Percentiles rank a stretch among this genome's conserved stretches.
phyloP scores from a whole-genome alignment of 2,329 filamentous ascomycete species.

The Cytospora paraplurivora region DNA sequence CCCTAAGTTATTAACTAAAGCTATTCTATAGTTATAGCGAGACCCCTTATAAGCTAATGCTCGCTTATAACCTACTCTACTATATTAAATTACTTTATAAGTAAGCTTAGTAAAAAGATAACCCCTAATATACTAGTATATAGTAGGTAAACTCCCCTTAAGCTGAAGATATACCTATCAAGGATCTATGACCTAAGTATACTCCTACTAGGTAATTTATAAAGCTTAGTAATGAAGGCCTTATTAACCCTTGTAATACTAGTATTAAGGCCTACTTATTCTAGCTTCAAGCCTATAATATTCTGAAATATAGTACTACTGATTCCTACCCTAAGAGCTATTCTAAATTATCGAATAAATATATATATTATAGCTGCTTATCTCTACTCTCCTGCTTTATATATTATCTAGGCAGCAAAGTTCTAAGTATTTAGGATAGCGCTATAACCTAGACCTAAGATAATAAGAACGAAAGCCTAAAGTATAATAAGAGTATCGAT shows the following conservation, averaged over 20 bases:
- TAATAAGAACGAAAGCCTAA: slow-evolving; percentile 25
- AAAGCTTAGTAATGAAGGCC: slow-evolving; percentile 1
- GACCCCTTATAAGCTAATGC: neutral
- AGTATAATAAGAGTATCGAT: slow-evolving; percentile 6
- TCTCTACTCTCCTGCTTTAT: slow-evolving; percentile 26
- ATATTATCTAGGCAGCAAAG: slow-evolving; percentile 31
- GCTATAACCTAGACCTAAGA: slow-evolving; percentile 30
- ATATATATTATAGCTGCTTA: slow-evolving; percentile 25
- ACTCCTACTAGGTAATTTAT: neutral
- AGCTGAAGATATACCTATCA: slow-evolving; percentile 1
- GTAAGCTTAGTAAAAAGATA: slow-evolving; percentile 8
- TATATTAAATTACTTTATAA: slow-evolving; percentile 10
- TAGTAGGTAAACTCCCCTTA: slow-evolving; percentile 4
- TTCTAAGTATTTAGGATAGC: slow-evolving; percentile 31
- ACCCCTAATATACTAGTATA: slow-evolving; percentile 6
- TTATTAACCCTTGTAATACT: neutral
- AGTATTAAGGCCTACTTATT: neutral
- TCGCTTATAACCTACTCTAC: slow-evolving; percentile 4
- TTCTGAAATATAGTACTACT: slow-evolving; percentile 31
- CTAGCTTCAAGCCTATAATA: slow-evolving; percentile 27
- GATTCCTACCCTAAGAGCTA: slow-evolving; percentile 29
- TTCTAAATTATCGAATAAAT: slow-evolving; percentile 29
- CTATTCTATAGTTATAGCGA: too few relatives aligned
- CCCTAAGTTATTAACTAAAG: too few relatives aligned
- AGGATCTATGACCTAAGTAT: neutral